These are phyloP conservation scores for Ampelomyces quisqualis DNA, from an alignment of 2,329 filamentous ascomycete species.

Conservation along the genomic window DNA sequence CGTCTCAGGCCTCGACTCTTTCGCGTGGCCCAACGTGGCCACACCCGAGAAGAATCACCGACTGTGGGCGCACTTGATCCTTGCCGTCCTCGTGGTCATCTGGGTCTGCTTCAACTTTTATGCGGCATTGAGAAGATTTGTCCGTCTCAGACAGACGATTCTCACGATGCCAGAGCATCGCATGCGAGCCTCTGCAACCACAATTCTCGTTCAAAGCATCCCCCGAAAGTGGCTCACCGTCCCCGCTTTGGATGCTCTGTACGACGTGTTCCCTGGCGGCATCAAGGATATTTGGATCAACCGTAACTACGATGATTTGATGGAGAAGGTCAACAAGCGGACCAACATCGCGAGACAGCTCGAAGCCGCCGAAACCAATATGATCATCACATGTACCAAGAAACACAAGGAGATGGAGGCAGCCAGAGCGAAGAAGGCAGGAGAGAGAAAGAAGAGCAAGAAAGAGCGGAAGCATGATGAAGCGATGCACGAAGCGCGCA, in stretches of 20 bases:
- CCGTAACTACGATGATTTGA: constrained; percentile 77
- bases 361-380: constrained; percentile 78
- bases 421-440: constrained; percentile 64
- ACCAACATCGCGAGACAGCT: constrained; percentile 69
- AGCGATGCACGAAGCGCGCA: constrained; percentile 53
- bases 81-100: constrained; percentile 74
- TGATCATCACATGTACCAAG: constrained; percentile 78
- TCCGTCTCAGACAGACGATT: constrained; percentile 91
- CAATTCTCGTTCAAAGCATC: constrained; percentile 88
- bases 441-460: constrained; percentile 54
- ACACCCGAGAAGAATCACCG: constrained; percentile 60
- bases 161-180: constrained; percentile 93
- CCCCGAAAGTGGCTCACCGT: constrained; percentile 86
- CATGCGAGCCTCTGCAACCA: constrained; percentile 89
- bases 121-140: constrained; percentile 79
- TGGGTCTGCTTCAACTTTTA: constrained; percentile 91
- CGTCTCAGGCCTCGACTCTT: constrained; percentile 63
- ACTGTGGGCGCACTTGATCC: constrained; percentile 80
- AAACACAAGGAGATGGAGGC: constrained; percentile 69
- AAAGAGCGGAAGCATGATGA: constrained; percentile 63
- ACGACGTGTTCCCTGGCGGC: constrained; percentile 94
- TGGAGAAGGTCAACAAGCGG: constrained; percentile 78
- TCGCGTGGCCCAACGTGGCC: constrained; percentile 86
- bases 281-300: constrained; percentile 97
- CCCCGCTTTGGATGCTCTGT: constrained; percentile 77